Conservation (phyloP, 176 grass and related monocot species). For the Carex kokanica region DNA sequence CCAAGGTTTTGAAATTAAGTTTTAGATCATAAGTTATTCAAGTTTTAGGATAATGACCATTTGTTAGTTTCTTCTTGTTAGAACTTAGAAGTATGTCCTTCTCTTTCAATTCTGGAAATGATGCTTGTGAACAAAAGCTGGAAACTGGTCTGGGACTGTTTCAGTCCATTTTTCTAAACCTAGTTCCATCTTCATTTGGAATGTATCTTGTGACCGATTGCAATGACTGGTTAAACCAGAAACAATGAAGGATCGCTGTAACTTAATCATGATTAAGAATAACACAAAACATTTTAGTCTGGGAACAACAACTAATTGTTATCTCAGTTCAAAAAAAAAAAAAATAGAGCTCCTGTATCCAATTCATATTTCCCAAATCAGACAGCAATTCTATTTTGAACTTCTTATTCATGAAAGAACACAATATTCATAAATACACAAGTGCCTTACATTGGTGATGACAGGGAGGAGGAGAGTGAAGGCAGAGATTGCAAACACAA, state of each 20-base stretch:
- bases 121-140: not conserved
- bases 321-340: not conserved
- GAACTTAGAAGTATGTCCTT: not conserved
- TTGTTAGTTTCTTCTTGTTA: not conserved
- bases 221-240: not conserved
- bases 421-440: not conserved
- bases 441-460: constrained; percentile 36
- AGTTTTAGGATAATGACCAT: not conserved
- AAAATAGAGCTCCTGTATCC: not conserved
- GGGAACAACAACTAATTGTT: not conserved
- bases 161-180: constrained; percentile 2
- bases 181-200: not conserved
- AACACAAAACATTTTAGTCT: not conserved
- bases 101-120: not conserved
- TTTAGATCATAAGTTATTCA: not conserved
- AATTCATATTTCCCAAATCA: not conserved
- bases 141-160: not conserved
- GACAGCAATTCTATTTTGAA: not conserved
- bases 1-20: too few species aligned
- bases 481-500: constrained; percentile 40
- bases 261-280: not conserved
- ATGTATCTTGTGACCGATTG: not conserved
- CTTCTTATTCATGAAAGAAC: not conserved
- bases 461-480: constrained; percentile 51
- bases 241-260: not conserved